Conservation (phyloP, 768 basidiomycete species). For the Termitomyces sp. region DNA sequence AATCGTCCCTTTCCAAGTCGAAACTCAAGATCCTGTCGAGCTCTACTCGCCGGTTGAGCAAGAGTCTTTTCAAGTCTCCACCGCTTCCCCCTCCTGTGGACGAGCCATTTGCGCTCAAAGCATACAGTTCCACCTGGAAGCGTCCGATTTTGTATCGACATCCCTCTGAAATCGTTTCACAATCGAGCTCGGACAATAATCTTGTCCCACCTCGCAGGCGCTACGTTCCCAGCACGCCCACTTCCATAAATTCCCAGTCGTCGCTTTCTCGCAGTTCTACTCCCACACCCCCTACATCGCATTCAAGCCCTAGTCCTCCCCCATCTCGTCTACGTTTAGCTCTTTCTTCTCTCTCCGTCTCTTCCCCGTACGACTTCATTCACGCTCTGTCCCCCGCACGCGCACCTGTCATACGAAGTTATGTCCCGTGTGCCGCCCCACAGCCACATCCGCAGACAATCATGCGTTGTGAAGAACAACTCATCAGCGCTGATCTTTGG, state of each 20-base stretch:
- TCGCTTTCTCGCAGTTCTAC: constrained; percentile 13
- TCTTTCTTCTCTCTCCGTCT: constrained; percentile 8
- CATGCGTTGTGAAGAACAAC: constrained; percentile 59
- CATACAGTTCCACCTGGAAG: constrained; percentile 48
- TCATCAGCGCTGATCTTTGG: constrained; percentile 67
- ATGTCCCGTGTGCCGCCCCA: constrained; percentile 61
- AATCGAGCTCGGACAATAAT: constrained; percentile 7
- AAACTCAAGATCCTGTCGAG: neutral
- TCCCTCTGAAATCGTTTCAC: constrained; percentile 1
- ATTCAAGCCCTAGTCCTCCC: constrained; percentile 7
- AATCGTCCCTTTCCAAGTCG: constrained; percentile 3
- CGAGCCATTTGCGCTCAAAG: constrained; percentile 39
- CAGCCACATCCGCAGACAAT: constrained; percentile 38
- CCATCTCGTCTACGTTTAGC: constrained; percentile 5
- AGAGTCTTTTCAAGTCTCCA: constrained; percentile 28
- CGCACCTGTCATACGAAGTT: constrained; percentile 64
- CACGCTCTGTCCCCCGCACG: constrained; percentile 57
- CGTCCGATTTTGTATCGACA: constrained; percentile 19
- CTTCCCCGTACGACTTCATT: constrained; percentile 55
- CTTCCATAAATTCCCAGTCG: constrained; percentile 9
- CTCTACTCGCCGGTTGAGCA: constrained; percentile 24
- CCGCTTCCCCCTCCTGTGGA: constrained; percentile 38
- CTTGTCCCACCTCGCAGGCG: constrained; percentile 16
- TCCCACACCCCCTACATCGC: constrained; percentile 10
- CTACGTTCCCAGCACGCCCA: constrained; percentile 41